phyloP scores from a whole-genome alignment of 495 filamentous ascomycete genomes.

The Penicillium fimorum region DNA sequence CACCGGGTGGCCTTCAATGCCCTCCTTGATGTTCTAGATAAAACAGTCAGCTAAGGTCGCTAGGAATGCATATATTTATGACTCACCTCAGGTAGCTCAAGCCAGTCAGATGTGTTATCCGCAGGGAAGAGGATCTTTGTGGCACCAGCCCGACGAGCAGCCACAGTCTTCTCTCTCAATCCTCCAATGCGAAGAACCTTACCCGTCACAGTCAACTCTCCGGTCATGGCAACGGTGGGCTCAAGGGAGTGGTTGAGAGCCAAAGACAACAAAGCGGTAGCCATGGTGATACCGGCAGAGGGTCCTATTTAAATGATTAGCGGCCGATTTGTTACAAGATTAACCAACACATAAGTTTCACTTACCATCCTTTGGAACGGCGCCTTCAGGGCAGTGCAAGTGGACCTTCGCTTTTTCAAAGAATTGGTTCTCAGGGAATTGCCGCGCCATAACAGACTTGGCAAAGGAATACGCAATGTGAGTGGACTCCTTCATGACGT shows the following conservation, averaged over 20 bases:
- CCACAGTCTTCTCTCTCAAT: conserved; percentile 97
- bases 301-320: conserved; percentile 52
- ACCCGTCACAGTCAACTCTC: conserved; percentile 95
- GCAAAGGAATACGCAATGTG: conserved; percentile 94
- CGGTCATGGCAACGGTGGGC: conserved; percentile 95
- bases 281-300: conserved; percentile 96
- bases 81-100: conserved; percentile 90
- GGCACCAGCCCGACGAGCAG: conserved; percentile 87
- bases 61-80: neutral
- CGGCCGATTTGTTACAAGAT: neutral
- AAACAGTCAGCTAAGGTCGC: conserved; percentile 15
- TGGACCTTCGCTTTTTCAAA: conserved; percentile 96
- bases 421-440: conserved; percentile 88
- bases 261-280: conserved; percentile 82
- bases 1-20: conserved; percentile 83
- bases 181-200: conserved; percentile 97
- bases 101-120: conserved; percentile 95
- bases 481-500: conserved; percentile 97
- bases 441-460: conserved; percentile 78
- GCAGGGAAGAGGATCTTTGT: conserved; percentile 93
- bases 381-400: conserved; percentile 95
- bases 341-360: conserved; percentile 8
- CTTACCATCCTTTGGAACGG: conserved; percentile 88
- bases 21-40: conserved; percentile 90
- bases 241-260: conserved; percentile 75